Evolutionary conservation across 352 stramenopile genomes (phyloP).

Genomic region (Phytophthora sp.): DNA sequence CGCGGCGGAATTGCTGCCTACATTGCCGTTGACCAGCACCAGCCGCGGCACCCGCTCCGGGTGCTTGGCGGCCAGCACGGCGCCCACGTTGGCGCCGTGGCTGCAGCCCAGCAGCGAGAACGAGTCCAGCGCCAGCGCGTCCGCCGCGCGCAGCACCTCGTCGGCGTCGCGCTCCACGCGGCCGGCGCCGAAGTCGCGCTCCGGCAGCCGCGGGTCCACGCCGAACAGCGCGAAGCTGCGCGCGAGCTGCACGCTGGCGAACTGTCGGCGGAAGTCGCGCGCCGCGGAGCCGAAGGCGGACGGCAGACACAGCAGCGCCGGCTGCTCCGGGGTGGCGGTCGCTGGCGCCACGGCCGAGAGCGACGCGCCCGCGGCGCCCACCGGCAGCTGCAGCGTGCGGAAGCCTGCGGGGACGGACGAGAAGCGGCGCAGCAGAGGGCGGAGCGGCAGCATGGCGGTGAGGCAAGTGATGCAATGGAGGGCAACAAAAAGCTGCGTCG

Average conservation of each 20-base stretch:
- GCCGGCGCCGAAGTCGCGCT: slow-evolving; percentile 51
- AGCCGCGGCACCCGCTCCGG: slow-evolving; percentile 73
- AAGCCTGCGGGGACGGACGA: slow-evolving; percentile 18
- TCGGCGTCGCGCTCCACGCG: slow-evolving; percentile 78
- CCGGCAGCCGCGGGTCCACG: slow-evolving; percentile 61
- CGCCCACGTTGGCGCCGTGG: slow-evolving; percentile 75
- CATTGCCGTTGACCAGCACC: slow-evolving; percentile 82
- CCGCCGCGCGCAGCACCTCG: slow-evolving; percentile 66
- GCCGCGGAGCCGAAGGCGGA: slow-evolving; percentile 67
- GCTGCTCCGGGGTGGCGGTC: slow-evolving; percentile 7
- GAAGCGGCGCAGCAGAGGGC: slow-evolving; percentile 24
- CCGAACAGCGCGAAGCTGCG: slow-evolving; percentile 66
- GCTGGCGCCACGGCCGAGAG: slow-evolving; percentile 52
- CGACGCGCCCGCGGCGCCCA: slow-evolving; percentile 35
- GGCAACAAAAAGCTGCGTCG: not conserved
- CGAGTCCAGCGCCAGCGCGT: slow-evolving; percentile 64
- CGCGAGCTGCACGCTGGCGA: slow-evolving; percentile 44
- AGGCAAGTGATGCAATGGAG: not conserved
- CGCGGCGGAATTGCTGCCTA: slow-evolving; percentile 28
- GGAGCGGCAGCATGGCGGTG: slow-evolving; percentile 6
- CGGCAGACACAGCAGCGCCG: slow-evolving; percentile 70
- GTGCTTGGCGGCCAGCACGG: slow-evolving; percentile 71
- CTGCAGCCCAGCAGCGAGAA: slow-evolving; percentile 81
- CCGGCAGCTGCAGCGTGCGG: slow-evolving; percentile 43
- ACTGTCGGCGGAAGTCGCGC: slow-evolving; percentile 69